Percentiles rank a stretch among this genome's conserved stretches.
phyloP scores from a whole-genome alignment of 306 rosid species.

The Vigna mungo region DNA sequence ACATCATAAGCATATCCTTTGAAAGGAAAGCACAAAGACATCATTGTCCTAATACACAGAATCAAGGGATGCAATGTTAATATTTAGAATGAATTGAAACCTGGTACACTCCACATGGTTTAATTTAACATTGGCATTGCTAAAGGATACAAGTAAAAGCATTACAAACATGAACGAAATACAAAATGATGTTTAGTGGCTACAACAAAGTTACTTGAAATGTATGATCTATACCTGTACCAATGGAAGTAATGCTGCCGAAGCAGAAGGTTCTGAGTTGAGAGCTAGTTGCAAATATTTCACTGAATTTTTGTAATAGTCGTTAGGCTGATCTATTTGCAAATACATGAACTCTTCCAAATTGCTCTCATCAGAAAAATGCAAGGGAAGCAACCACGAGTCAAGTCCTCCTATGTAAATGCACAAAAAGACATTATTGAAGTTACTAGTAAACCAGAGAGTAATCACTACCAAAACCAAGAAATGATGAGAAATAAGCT shows the following conservation, averaged over 20 bases:
- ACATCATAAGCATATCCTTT: neutral
- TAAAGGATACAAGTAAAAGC: neutral
- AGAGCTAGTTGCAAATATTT: constrained; percentile 66
- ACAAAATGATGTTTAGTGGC: constrained; percentile 11
- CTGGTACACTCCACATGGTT: neutral
- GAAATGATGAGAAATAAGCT: constrained; percentile 11
- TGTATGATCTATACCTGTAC: constrained; percentile 65
- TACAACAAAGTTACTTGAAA: constrained; percentile 22
- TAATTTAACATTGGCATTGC: neutral
- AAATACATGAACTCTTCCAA: constrained; percentile 52
- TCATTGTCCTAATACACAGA: neutral
- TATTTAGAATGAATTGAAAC: neutral
- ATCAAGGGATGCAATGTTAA: neutral
- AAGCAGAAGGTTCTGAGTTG: constrained; percentile 54
- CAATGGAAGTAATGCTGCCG: constrained; percentile 74
- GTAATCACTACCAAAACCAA: constrained; percentile 33
- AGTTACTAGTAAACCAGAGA: constrained; percentile 14
- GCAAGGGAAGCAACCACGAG: constrained; percentile 71
- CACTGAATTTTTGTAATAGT: constrained; percentile 61
- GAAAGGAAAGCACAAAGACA: neutral
- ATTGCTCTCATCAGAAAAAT: constrained; percentile 54
- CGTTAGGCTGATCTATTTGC: constrained; percentile 53
- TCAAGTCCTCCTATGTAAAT: constrained; percentile 66
- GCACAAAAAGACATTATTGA: constrained; percentile 40
- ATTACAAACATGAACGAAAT: constrained; percentile 16